Evolutionary conservation across 1,139 yeast species (phyloP).

Genomic region (Suhomyces bolitotheri): DNA sequence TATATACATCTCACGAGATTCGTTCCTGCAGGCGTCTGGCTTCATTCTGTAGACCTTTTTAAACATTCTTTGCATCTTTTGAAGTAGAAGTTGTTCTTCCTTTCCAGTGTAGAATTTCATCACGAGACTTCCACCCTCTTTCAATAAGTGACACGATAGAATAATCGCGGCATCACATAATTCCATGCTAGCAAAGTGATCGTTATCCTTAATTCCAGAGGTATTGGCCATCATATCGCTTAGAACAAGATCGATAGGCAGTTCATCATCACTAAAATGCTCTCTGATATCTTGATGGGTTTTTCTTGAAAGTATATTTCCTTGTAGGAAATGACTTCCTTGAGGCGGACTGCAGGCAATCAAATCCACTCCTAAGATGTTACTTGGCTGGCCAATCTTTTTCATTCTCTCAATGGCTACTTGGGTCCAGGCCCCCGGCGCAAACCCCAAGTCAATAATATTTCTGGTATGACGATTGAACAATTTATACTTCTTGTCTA

Average conservation of each 20-base stretch:
- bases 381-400: conserved; percentile 15
- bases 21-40: conserved; percentile 40
- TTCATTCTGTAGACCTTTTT: conserved; percentile 34
- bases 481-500: conserved; percentile 62
- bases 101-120: conserved; percentile 47
- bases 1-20: conserved; percentile 43
- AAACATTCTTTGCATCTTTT: conserved; percentile 30
- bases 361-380: conserved; percentile 44
- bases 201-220: conserved; percentile 43
- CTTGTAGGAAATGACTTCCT: conserved; percentile 43
- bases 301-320: conserved; percentile 37
- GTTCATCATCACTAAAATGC: conserved; percentile 12
- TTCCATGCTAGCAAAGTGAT: conserved; percentile 49
- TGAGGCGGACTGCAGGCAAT: conserved; percentile 40
- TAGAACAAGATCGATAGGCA: conserved; percentile 34
- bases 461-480: conserved; percentile 51
- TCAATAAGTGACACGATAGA: conserved; percentile 30
- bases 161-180: conserved; percentile 42
- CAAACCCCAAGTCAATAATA: conserved; percentile 71
- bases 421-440: conserved; percentile 55
- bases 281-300: conserved; percentile 35
- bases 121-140: conserved; percentile 36
- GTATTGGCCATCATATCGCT: conserved; percentile 55
- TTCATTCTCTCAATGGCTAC: conserved; percentile 35
- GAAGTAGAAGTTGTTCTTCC: conserved; percentile 33